phyloP scores from a whole-genome alignment of 495 filamentous ascomycete genomes.

The Neurospora sp. region DNA sequence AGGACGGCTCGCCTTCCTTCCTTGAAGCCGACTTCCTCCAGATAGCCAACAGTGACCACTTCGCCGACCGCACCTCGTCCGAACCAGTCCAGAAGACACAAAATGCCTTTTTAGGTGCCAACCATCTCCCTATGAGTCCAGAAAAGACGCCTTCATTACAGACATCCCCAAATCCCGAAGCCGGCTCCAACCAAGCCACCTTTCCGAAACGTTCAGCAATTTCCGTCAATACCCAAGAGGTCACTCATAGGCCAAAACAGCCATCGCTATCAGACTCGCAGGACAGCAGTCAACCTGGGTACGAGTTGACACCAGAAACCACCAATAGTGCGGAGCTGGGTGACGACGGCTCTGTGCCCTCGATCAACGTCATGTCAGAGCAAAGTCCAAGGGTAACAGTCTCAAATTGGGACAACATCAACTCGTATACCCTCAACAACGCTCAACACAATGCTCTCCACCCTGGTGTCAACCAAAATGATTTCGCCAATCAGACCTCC shows the following conservation, averaged over 20 bases:
- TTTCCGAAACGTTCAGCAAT: constrained; percentile 7
- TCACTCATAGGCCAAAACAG: constrained; percentile 13
- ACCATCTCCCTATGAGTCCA: constrained; percentile 21
- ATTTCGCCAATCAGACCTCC: neutral
- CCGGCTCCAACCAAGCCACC: constrained; percentile 4
- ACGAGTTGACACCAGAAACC: constrained; percentile 38
- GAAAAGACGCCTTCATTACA: constrained; percentile 24
- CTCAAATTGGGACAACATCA: constrained; percentile 33
- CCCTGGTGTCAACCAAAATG: neutral
- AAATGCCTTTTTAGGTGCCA: constrained; percentile 5
- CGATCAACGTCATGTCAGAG: constrained; percentile 24
- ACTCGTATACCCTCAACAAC: constrained; percentile 19
- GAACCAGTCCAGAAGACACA: constrained; percentile 3
- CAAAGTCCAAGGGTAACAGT: constrained; percentile 40
- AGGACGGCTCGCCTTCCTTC: constrained; percentile 25
- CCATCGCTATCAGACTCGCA: constrained; percentile 20
- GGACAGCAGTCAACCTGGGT: constrained; percentile 16
- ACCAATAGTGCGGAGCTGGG: constrained; percentile 38
- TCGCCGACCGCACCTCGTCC: constrained; percentile 2
- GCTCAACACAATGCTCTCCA: constrained; percentile 1
- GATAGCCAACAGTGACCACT: neutral
- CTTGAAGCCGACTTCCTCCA: constrained; percentile 16
- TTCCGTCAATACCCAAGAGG: constrained; percentile 11
- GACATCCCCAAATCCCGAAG: constrained; percentile 17
- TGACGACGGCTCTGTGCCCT: constrained; percentile 32